Percentiles rank a stretch among this genome's conserved stretches.
phyloP scores from a whole-genome alignment of 495 filamentous ascomycete species.

The Annulohypoxylon nitens region DNA sequence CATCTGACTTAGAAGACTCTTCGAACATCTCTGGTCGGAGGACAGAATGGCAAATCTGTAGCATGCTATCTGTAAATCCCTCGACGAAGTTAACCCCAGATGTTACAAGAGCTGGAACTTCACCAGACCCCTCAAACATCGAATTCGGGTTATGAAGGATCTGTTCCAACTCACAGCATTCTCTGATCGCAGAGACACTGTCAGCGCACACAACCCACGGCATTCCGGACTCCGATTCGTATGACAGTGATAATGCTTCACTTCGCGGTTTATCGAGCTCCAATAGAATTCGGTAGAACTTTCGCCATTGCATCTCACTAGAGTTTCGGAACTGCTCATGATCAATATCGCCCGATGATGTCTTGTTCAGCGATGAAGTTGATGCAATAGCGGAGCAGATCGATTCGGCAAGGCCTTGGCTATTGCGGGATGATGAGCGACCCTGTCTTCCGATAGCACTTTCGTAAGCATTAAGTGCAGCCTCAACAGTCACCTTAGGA shows the following conservation, averaged over 20 bases:
- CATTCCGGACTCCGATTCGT: slow-evolving; percentile 76
- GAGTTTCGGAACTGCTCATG: slow-evolving; percentile 76
- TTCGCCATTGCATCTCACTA: slow-evolving; percentile 86
- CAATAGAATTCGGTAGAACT: slow-evolving; percentile 84
- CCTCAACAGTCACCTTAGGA: slow-evolving; percentile 80
- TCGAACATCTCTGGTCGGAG: slow-evolving; percentile 77
- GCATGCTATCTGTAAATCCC: slow-evolving; percentile 71
- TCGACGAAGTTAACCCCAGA: slow-evolving; percentile 72
- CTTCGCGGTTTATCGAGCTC: slow-evolving; percentile 89
- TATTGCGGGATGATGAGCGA: slow-evolving; percentile 55
- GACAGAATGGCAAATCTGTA: slow-evolving; percentile 69
- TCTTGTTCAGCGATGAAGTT: slow-evolving; percentile 71
- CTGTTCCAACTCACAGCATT: slow-evolving; percentile 81
- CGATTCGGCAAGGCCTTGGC: slow-evolving; percentile 70
- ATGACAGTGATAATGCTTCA: slow-evolving; percentile 80
- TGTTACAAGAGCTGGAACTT: slow-evolving; percentile 64
- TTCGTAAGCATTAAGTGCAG: slow-evolving; percentile 81
- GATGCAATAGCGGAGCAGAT: slow-evolving; percentile 77
- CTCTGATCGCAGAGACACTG: slow-evolving; percentile 78
- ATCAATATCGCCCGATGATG: slow-evolving; percentile 74
- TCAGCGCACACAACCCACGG: slow-evolving; percentile 88
- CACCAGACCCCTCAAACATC: slow-evolving; percentile 51
- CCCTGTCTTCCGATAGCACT: slow-evolving; percentile 64
- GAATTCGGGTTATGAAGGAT: slow-evolving; percentile 69
- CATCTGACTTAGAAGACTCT: slow-evolving; percentile 72